Evolutionary conservation across 2,329 filamentous ascomycete species (phyloP), one percentile per base, ranked within the genome.

Genomic region (Stenocarpella maydis): DNA sequence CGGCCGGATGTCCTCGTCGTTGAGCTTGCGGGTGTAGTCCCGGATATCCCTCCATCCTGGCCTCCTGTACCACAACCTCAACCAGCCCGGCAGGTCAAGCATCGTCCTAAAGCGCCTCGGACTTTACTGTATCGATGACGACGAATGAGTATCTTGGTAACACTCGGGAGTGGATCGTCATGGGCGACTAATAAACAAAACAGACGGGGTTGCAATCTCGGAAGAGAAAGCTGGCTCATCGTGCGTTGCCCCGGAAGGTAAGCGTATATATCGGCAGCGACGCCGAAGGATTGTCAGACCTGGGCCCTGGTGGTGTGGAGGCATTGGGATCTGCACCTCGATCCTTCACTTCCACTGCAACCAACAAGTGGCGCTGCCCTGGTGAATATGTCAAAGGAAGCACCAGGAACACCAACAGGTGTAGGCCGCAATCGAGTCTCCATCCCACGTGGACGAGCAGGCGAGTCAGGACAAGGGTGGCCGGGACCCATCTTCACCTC

Each of bases 11-110:
- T 53, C 68, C 58, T 71, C 50, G 21, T 71, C 70, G 39, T 79
- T 82, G 65, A 81, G 67, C 2, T 76, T 63, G 24, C 83, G 80
- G 28, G 82, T 80, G 72, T 83, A 85, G 70, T 84, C 79, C 52
- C 79, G 81, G 74, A 85, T 81, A 71, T 85, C 82, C 28, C 82
- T 78, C 73, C 84, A 85, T 69, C 84, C 82, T 2, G 83, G 83
- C 73, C 83, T 84, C 76, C 83, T 84, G 75, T 85, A 85, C 83
- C 83, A 85, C 54, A 74, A 69, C 21, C 41, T 69, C 55, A 71
- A 31, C 67, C 67, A 71, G 39, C 31, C 67, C 17, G 70, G 55
- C 24, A 58, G 31, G 7, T 58, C 71, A 83, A 72, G 81, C 82
- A 84, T 71, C n/a, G 26, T 69, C 10, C 28, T 63, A n/a, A 19